phyloP scores from a whole-genome alignment of 176 grass and related monocot genomes.

The Oryza officinalis region DNA sequence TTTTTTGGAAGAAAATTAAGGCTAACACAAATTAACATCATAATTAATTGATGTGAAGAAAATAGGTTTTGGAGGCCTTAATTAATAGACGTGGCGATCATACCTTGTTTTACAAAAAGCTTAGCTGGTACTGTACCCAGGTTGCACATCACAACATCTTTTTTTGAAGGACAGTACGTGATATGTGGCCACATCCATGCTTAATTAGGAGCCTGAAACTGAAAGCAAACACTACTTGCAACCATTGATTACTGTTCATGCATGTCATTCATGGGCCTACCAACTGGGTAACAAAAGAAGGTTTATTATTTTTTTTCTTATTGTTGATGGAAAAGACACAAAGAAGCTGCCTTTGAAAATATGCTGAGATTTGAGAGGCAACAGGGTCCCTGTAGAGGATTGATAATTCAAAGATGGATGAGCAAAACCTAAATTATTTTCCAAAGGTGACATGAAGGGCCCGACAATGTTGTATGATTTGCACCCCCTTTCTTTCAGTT shows the following conservation, averaged over 20 bases:
- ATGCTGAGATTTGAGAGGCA: constrained; percentile 42
- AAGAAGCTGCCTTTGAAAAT: constrained; percentile 50
- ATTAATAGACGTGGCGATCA: not conserved
- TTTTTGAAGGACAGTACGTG: not conserved
- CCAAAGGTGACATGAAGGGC: constrained; percentile 33
- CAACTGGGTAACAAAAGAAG: constrained; percentile 1
- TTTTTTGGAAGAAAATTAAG: no score
- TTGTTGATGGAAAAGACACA: constrained; percentile 20
- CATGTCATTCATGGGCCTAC: constrained; percentile 9
- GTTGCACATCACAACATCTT: not conserved
- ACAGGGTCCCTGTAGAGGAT: not conserved
- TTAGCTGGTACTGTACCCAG: not conserved
- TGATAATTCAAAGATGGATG: constrained; percentile 28
- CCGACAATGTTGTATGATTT: constrained; percentile 33
- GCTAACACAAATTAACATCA: not conserved
- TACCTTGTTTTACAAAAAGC: not conserved
- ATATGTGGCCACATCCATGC: not conserved
- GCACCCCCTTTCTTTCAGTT: not conserved
- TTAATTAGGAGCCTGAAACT: not conserved
- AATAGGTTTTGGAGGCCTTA: not conserved
- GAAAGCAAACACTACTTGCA: constrained; percentile 11
- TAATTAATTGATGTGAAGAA: not conserved
- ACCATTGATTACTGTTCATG: not conserved
- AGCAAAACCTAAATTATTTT: not conserved
- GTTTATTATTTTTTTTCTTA: constrained; percentile 8